A percentile compares a stretch with the other conserved stretches of the same genome.
phyloP scores from a whole-genome alignment of 768 basidiomycete species.

The Gelatoporia subvermispora region DNA sequence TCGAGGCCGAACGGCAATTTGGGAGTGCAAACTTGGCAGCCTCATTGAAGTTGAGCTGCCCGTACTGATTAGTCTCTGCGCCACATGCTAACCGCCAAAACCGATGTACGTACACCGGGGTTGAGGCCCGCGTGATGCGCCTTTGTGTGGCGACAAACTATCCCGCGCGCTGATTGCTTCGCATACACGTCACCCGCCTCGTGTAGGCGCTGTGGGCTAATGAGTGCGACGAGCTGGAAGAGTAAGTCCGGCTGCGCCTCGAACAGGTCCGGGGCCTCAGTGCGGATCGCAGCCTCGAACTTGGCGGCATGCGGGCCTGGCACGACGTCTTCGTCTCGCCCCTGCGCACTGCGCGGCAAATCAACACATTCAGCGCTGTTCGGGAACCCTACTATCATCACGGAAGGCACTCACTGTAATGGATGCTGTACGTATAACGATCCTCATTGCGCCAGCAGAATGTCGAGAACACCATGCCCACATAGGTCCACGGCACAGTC shows the following conservation, averaged over 20 bases:
- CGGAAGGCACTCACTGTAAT: slow-evolving; percentile 67
- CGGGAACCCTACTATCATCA: background rate
- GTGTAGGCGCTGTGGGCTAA: slow-evolving; percentile 85
- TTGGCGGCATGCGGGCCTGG: slow-evolving; percentile 94
- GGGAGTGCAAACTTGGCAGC: slow-evolving; percentile 98
- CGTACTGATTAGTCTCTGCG: slow-evolving; percentile 5
- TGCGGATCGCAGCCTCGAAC: slow-evolving; percentile 93
- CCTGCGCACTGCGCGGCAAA: slow-evolving; percentile 75
- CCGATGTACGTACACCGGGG: slow-evolving; percentile 71
- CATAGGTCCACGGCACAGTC: slow-evolving; percentile 99
- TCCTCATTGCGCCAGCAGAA: slow-evolving; percentile 99
- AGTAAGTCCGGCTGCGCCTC: slow-evolving; percentile 96
- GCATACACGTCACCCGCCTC: slow-evolving; percentile 87
- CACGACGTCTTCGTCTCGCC: slow-evolving; percentile 97
- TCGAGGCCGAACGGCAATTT: slow-evolving; percentile 86
- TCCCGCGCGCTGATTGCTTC: slow-evolving; percentile 93
- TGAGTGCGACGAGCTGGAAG: slow-evolving; percentile 95
- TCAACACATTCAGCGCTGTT: slow-evolving; percentile 7
- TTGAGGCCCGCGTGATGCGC: slow-evolving; percentile 98
- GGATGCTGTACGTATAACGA: slow-evolving; percentile 96
- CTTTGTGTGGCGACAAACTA: slow-evolving; percentile 98
- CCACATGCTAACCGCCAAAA: background rate
- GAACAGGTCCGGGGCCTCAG: slow-evolving; percentile 95
- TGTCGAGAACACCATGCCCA: slow-evolving; percentile 98
- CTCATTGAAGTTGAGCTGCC: slow-evolving; percentile 95